Conservation (phyloP, 2,329 filamentous ascomycete genomes). For the Trichophyton simii region DNA sequence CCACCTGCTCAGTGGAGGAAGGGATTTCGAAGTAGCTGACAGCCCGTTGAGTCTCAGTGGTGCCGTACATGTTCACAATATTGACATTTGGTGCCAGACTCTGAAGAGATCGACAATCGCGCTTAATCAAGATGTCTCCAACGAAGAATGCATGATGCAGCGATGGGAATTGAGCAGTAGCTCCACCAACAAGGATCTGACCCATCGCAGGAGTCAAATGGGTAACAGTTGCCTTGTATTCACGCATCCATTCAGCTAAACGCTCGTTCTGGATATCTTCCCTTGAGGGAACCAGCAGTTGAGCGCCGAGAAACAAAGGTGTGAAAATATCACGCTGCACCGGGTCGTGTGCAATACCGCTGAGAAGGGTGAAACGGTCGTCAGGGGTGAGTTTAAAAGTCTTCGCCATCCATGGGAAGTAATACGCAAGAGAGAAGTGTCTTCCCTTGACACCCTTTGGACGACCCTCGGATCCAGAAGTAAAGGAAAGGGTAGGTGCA, state of each 20-base stretch:
- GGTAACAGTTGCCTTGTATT: conserved; percentile 61
- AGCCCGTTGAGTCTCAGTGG: conserved; percentile 69
- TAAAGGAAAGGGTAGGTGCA: conserved; percentile 62
- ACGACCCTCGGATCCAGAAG: conserved; percentile 58
- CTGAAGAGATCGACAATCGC: conserved; percentile 67
- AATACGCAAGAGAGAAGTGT: conserved; percentile 74
- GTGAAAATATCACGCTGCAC: conserved; percentile 63
- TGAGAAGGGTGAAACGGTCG: conserved; percentile 69
- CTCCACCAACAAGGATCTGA: conserved; percentile 80
- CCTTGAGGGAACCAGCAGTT: conserved; percentile 62
- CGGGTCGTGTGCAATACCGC: conserved; percentile 61
- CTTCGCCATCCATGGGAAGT: conserved; percentile 89
- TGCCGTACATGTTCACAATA: conserved; percentile 80
- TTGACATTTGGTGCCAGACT: conserved; percentile 59
- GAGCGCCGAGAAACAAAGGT: conserved; percentile 72
- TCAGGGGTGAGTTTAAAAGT: conserved; percentile 61
- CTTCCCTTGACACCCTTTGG: conserved; percentile 81
- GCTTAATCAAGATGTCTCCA: conserved; percentile 75
- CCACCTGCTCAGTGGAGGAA: conserved; percentile 50
- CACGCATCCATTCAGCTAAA: conserved; percentile 76
- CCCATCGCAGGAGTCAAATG: conserved; percentile 96
- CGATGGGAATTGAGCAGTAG: conserved; percentile 60
- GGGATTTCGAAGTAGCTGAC: conserved; percentile 76
- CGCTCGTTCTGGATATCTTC: conserved; percentile 81
- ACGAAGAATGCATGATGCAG: conserved; percentile 81